Evolutionary conservation across 495 filamentous ascomycete genomes (phyloP), one percentile per base, ranked within the genome.

Genomic region (Tuber melanosporum): DNA sequence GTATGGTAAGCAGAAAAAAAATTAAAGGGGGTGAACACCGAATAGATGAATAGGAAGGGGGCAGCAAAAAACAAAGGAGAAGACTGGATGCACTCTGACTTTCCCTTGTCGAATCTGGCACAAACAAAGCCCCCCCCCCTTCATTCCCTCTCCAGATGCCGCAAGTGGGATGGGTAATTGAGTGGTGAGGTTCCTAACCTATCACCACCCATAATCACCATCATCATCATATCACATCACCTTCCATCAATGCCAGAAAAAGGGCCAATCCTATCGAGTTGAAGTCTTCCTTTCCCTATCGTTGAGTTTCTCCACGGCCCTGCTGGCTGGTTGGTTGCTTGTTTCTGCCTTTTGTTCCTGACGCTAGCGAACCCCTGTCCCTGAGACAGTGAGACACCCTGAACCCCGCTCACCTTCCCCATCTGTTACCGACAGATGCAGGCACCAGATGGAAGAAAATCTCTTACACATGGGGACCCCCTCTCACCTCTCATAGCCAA

Each of bases 351-450:
- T 57, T 66, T 10, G 57, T 66, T 5, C 57, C 57, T 66, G 57
- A 66, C 57, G n/a, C 57, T 8, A 66, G 26, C 26, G 57, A 66
- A 66, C 57, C 57, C 57, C 57, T 66, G 57, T 66, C 57, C 57
- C 57, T 66, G 57, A 66, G n/a, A 66, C n/a, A 17, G 20, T 17
- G 52, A 62, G 52, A 62, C n/a, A 32, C 1, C 12, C 52, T 26
- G 57, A 66, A 17, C 57, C 57, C n/a, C 57, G 22, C n/a, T 10
- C 57, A 32, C 57, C 57, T 66, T 9, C 57, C 57, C 3, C 26
- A 66, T 66, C 57, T 8, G 26, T 0, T 32, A 17, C 57, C 7
- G 10, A 32, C n/a, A 66, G n/a, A 66, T 17, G 26, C 57, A 66
- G 57, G 57, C 57, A 66, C 57, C n/a, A 32, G 57, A 66, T 15